phyloP scores from a whole-genome alignment of 1,139 yeast genomes.

The Pichia sp. region DNA sequence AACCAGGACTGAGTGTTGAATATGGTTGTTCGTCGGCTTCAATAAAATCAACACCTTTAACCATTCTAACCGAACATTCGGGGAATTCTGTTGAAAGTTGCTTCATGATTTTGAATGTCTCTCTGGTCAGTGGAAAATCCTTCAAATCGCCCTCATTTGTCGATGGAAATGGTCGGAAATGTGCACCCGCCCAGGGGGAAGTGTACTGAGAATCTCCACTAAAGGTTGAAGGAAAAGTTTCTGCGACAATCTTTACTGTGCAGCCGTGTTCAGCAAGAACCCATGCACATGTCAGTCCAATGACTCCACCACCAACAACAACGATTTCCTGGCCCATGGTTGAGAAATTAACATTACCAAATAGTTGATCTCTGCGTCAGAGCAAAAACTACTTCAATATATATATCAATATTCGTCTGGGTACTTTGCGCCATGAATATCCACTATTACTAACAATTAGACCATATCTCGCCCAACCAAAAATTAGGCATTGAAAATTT shows the following conservation, averaged over 20 bases:
- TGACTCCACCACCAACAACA: constrained; percentile 15
- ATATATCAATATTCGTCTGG: background rate
- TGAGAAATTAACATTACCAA: no score
- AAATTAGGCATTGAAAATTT: no score
- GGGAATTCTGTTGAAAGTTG: constrained; percentile 38
- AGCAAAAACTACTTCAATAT: no score
- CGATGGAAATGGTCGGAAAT: constrained; percentile 61
- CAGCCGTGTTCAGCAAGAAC: constrained; percentile 16
- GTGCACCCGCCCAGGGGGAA: constrained; percentile 79
- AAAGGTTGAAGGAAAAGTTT: constrained; percentile 39
- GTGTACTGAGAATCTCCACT: constrained; percentile 39
- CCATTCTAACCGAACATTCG: constrained; percentile 44
- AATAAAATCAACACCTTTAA: constrained; percentile 51
- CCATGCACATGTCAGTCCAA: constrained; percentile 21
- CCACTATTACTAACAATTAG: no score
- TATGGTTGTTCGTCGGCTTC: constrained; percentile 37
- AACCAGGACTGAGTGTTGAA: constrained; percentile 31
- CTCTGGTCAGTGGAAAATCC: constrained; percentile 40
- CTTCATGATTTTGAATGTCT: constrained; percentile 41
- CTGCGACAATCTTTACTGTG: constrained; percentile 40
- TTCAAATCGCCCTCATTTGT: constrained; percentile 33
- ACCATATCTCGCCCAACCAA: no score
- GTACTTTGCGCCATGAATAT: background rate
- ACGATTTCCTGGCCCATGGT: constrained; percentile 9
- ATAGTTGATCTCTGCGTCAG: no score